phyloP scores from a whole-genome alignment of 768 basidiomycete species.

The Baorangia bicolor region DNA sequence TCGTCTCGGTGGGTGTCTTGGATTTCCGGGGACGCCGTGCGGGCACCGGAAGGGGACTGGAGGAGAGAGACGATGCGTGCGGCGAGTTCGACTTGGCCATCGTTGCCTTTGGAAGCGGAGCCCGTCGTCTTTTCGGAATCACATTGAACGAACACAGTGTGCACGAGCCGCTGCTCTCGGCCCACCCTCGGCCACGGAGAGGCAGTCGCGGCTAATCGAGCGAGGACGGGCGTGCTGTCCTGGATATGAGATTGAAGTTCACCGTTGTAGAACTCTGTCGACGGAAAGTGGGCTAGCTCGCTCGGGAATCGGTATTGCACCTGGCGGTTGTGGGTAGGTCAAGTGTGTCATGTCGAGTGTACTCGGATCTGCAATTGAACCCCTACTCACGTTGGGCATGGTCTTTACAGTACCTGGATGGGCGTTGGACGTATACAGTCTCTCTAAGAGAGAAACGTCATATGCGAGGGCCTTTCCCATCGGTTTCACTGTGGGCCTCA shows the following conservation, averaged over 20 bases:
- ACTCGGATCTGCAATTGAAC: too few relatives aligned
- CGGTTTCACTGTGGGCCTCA: slow-evolving; percentile 61
- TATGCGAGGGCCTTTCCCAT: slow-evolving; percentile 57
- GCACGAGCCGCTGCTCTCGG: slow-evolving; percentile 35
- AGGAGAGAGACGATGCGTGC: slow-evolving; percentile 47
- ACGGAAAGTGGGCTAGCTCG: slow-evolving; percentile 60
- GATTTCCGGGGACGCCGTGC: not conserved
- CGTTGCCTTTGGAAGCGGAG: slow-evolving; percentile 60
- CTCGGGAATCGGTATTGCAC: slow-evolving; percentile 65
- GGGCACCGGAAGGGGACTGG: slow-evolving; percentile 5
- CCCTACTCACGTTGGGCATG: slow-evolving; percentile 53
- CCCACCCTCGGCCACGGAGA: slow-evolving; percentile 58
- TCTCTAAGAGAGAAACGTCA: slow-evolving; percentile 62
- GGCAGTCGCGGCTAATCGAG: slow-evolving; percentile 36
- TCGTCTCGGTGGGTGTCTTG: not conserved
- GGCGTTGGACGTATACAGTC: slow-evolving; percentile 45
- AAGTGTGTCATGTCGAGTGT: not conserved
- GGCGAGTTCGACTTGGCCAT: slow-evolving; percentile 55
- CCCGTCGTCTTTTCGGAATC: slow-evolving; percentile 56
- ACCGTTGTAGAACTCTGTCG: slow-evolving; percentile 60
- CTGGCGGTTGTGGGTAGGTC: too few relatives aligned
- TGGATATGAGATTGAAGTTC: slow-evolving; percentile 47
- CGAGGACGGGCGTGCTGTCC: slow-evolving; percentile 37
- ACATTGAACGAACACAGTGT: slow-evolving; percentile 61
- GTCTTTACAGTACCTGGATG: slow-evolving; percentile 45